Base-by-base conservation (phyloP, 306 rosid species). In the Fragaria iinumae region DNA sequence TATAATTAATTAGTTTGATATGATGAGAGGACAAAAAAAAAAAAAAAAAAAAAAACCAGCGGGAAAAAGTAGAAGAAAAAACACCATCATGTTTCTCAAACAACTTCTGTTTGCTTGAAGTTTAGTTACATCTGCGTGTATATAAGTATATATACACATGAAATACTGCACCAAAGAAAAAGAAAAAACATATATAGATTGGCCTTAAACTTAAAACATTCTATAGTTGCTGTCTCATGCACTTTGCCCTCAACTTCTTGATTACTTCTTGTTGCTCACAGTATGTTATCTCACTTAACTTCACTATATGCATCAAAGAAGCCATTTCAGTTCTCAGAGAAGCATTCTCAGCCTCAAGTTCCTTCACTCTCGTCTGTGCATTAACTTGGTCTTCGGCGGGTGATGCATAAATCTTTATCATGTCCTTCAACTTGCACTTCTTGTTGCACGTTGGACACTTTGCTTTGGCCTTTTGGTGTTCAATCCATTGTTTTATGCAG, bases 381-480 rank as follows among this genome's bases (percentile, higher is more conserved):
- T 2, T 12, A 62, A 29, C 9, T 62, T 62, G 67, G 3, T 64
- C 69, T 5, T 64, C 69, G 11, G 10, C 11, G 45, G 45, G 69
- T 14, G 69, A 64, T 34, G 69, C 44, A 34, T 64, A 64, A 32
- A 64, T 14, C 43, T 3, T 64, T 34, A 0, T 14, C 44, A 64
- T 8, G 44, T 64, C 44, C 69, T 3, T 64, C 11, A 1, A 32
- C n/a, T 64, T 64, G 44, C 21, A 64, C 21, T 64, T 32, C 2
- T 32, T 64, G 5, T 64, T 64, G 69, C 69, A 64, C n/a, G 17
- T 17, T 5, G 44, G 69, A 34, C 69, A 64, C 69, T 64, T 64
- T 64, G 44, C 69, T 0, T 34, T 32, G 11, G 21, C 20, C 4
- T 7, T 64, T 34, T 34, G 7, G 5, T 34, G 69, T 2, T 32